These are phyloP conservation scores for Aspergillus hortae DNA, from an alignment of 2,329 filamentous ascomycete genomes.

Conservation along the genomic window DNA sequence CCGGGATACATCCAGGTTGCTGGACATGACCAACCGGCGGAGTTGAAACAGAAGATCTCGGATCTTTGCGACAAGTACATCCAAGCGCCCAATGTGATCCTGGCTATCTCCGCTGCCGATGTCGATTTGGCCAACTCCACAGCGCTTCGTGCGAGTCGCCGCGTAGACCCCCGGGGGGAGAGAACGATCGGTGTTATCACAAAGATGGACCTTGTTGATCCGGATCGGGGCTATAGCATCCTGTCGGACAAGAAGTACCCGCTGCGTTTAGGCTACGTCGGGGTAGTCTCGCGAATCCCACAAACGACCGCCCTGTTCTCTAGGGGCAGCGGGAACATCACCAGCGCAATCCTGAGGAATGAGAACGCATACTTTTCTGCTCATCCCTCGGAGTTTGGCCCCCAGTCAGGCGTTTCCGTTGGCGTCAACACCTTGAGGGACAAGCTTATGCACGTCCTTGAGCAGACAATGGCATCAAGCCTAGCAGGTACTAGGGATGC, in stretches of 20 bases:
- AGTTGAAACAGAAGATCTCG: constrained; percentile 92
- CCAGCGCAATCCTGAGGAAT: constrained; percentile 77
- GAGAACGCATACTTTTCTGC: constrained; percentile 82
- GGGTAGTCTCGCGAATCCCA: constrained; percentile 84
- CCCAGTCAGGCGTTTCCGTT: constrained; percentile 67
- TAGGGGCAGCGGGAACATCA: constrained; percentile 74
- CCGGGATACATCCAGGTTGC: constrained; percentile 97
- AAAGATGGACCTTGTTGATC: constrained; percentile 96
- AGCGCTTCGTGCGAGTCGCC: constrained; percentile 79
- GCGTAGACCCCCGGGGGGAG: constrained; percentile 91
- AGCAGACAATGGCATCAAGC: constrained; percentile 94
- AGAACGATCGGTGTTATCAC: constrained; percentile 98
- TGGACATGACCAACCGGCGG: constrained; percentile 81
- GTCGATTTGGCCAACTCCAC: constrained; percentile 97
- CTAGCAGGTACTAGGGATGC: constrained; percentile 85
- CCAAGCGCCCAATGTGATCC: constrained; percentile 88
- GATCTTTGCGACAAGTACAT: constrained; percentile 99
- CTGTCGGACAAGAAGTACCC: constrained; percentile 90
- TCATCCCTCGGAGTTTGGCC: constrained; percentile 76
- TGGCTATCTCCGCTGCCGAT: constrained; percentile 95
- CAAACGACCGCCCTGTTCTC: constrained; percentile 69
- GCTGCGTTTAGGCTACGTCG: constrained; percentile 90
- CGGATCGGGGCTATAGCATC: constrained; percentile 71
- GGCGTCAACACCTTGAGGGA: constrained; percentile 85
- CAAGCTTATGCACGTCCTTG: constrained; percentile 94